Evolutionary conservation across 2,329 filamentous ascomycete genomes (phyloP), one percentile per base, ranked within the genome.

Genomic region (Fusarium nodosum): DNA sequence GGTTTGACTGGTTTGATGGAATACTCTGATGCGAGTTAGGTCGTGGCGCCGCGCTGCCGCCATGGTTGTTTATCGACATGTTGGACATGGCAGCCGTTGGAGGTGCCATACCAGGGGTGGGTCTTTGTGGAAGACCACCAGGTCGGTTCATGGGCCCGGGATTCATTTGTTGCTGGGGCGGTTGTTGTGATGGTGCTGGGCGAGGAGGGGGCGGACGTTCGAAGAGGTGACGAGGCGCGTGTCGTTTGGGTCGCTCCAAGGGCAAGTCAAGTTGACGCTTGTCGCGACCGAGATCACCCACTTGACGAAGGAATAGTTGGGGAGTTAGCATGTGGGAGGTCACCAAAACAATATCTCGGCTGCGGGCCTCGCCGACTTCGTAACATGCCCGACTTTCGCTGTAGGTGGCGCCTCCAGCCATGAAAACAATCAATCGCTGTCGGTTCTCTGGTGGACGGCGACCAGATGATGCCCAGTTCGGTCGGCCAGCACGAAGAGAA

Each of bases 251-350:
- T 39, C 90, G 86, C 66, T 97, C 94, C 59, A 90, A 84, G 1
- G 95, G 96, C 7, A 99, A 87, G 72, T 93, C 90, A 18, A 99
- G 85, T 46, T 89, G 86, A 54, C 92, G 87, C 75, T 90, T 91
- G 74, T 94, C 91, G 36, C 88, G 86, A 64, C 90, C 91, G 16
- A 98, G 84, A 75, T 97, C 94, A 20, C 89, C 87, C 3, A 97
- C 82, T 78, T 98, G 94, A 39, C 92, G 89, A 34, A 97, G 81
- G 78, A 94, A 99, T 22, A 97, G 84, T 42, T 88, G 84, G 0
- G 96, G 95, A 1, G 90, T 96, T 47, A 97, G 84, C 94, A 99
- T 97, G 77, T 99, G 96, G 26, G 92, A 94, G 0, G 93, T 96
- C 20, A 91, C 88, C 7, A 99, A 87, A 77, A 97, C 93, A n/a